Percentiles rank a stretch among this genome's conserved stretches.
Evolutionary conservation across 2,329 filamentous ascomycete genomes (phyloP).

Genomic region (Penicillium olsonii): DNA sequence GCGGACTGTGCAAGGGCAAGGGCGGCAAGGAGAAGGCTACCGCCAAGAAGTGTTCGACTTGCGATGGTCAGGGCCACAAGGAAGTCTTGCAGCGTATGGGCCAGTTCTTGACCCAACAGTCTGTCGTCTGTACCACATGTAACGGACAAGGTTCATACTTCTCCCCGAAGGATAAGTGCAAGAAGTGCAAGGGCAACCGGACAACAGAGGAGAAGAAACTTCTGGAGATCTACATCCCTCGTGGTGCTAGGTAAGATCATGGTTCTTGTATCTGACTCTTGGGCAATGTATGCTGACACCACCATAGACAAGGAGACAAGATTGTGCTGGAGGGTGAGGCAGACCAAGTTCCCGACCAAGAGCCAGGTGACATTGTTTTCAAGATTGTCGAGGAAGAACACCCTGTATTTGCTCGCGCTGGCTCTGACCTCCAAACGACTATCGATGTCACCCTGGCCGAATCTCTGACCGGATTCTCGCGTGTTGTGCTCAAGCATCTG

Average conservation of each 20-base stretch:
- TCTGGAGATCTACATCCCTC: conserved; percentile 92
- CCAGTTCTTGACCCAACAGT: conserved; percentile 79
- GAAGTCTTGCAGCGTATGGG: conserved; percentile 81
- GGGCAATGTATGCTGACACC: conserved; percentile 4
- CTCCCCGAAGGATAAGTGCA: conserved; percentile 97
- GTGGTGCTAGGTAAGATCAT: conserved; percentile 65
- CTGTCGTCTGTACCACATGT: conserved; percentile 79
- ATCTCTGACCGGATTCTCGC: conserved; percentile 83
- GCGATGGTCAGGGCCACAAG: conserved; percentile 76
- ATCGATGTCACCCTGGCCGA: conserved; percentile 80
- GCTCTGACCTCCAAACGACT: conserved; percentile 79
- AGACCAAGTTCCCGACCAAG: conserved; percentile 85
- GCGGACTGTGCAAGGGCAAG: conserved; percentile 79
- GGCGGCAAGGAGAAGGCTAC: conserved; percentile 93
- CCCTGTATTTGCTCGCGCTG: conserved; percentile 77
- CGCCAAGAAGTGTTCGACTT: conserved; percentile 77
- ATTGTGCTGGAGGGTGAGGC: conserved; percentile 92
- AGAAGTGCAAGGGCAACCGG: conserved; percentile 95
- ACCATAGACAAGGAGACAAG: conserved; percentile 70
- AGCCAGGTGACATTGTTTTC: conserved; percentile 92
- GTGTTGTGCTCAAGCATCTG: conserved; percentile 86
- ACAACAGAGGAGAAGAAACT: conserved; percentile 88
- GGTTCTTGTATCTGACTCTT: background rate
- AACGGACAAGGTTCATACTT: conserved; percentile 81
- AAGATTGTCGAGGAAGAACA: conserved; percentile 80